Evolutionary conservation across 2,329 filamentous ascomycete species (phyloP).

Genomic region (Exophiala oligosperma): DNA sequence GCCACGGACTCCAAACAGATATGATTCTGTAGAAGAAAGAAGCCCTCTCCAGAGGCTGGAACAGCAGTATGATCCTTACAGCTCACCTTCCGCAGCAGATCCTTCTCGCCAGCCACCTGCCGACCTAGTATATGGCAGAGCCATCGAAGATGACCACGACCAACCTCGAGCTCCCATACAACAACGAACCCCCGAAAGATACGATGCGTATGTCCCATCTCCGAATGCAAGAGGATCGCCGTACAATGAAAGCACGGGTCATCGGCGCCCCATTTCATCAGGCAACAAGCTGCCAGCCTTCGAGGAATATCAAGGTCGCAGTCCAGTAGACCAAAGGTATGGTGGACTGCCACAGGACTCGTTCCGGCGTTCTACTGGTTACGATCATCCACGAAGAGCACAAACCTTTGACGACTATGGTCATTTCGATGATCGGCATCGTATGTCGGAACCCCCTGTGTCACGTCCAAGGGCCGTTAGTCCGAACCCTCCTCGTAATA

Average conservation of each 20-base stretch:
- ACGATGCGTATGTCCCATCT: background rate
- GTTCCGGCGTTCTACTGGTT: constrained; percentile 14
- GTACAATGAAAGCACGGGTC: constrained; percentile 1
- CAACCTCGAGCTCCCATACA: background rate
- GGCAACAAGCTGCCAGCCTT: background rate
- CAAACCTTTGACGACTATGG: constrained; percentile 22
- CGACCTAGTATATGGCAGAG: background rate
- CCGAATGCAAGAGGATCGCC: constrained; percentile 6
- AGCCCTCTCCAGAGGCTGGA: constrained; percentile 31
- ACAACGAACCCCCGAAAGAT: background rate
- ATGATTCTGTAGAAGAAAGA: constrained; percentile 22
- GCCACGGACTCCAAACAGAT: constrained; percentile 17
- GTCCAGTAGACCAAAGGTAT: background rate
- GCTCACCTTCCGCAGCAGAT: constrained; percentile 17
- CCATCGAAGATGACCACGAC: background rate
- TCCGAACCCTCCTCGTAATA: constrained; percentile 37
- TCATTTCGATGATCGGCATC: constrained; percentile 18
- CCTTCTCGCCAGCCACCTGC: constrained; percentile 2
- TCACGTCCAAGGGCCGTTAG: constrained; percentile 44
- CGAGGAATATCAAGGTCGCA: constrained; percentile 1
- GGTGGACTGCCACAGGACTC: constrained; percentile 7
- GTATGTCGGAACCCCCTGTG: constrained; percentile 35
- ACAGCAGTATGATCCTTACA: constrained; percentile 21
- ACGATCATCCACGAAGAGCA: constrained; percentile 14
- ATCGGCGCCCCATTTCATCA: constrained; percentile 6